These are phyloP conservation scores for Russula olivacea DNA, from an alignment of 768 basidiomycete genomes.

Conservation along the genomic window DNA sequence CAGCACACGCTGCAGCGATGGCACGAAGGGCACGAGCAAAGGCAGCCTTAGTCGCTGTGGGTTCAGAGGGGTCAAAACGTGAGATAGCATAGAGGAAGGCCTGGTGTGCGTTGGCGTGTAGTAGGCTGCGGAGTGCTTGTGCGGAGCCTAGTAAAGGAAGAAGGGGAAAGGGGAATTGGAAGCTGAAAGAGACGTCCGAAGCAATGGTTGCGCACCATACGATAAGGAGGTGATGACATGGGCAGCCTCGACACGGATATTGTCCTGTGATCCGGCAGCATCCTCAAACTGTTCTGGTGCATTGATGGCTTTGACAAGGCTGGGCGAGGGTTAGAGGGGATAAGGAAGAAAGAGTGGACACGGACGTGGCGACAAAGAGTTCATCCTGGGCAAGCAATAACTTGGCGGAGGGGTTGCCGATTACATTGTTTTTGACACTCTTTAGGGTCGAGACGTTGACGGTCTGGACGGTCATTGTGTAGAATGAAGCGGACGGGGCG, in stretches of 20 bases:
- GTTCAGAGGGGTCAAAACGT: conserved; percentile 37
- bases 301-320: conserved; percentile 59
- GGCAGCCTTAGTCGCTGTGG: conserved; percentile 44
- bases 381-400: conserved; percentile 50
- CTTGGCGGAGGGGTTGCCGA: conserved; percentile 76
- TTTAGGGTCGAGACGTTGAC: conserved; percentile 45
- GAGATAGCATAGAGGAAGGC: conserved; percentile 61
- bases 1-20: conserved; percentile 53
- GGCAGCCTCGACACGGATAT: conserved; percentile 64
- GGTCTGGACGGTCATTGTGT: conserved; percentile 29
- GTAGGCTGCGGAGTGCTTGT: conserved; percentile 50
- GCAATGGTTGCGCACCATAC: conserved; percentile 41
- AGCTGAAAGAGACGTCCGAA: background rate
- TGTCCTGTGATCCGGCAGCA: conserved; percentile 38
- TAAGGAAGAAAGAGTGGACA: conserved; percentile 9
- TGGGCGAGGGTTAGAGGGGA: conserved; percentile 28
- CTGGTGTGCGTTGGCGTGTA: conserved; percentile 51
- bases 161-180: background rate
- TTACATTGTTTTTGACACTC: conserved; percentile 66
- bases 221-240: conserved; percentile 70
- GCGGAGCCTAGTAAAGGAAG: conserved; percentile 46
- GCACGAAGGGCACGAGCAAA: conserved; percentile 60
- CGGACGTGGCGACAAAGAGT: conserved; percentile 50
- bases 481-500: background rate
- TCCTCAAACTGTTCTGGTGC: conserved; percentile 33